Percentiles rank a stretch among this genome's conserved stretches.
These are phyloP conservation scores for Tricholoma flavovirens DNA, from an alignment of 768 basidiomycete genomes.

Conservation along the genomic window DNA sequence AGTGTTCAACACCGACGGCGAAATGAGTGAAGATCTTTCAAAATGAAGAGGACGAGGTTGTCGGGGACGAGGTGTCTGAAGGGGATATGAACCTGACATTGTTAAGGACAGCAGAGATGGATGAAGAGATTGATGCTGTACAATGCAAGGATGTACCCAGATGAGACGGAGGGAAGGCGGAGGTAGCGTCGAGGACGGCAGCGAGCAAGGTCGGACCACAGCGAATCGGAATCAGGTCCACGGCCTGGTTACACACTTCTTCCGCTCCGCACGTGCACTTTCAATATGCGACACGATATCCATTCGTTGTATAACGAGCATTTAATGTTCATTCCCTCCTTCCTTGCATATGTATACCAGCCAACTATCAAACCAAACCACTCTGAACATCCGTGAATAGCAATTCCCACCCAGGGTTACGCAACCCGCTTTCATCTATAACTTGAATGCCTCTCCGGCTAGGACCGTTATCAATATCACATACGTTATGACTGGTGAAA, in stretches of 20 bases:
- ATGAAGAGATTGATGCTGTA: background rate
- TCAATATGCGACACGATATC: too few species aligned
- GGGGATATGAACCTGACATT: constrained; percentile 59
- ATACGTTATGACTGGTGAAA: too few species aligned
- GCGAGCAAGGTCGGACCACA: constrained; percentile 1
- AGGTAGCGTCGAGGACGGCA: constrained; percentile 1
- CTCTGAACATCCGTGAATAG: too few species aligned
- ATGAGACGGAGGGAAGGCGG: background rate
- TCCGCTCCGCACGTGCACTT: background rate
- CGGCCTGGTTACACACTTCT: background rate
- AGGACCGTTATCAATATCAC: too few species aligned
- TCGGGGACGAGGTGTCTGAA: constrained; percentile 59
- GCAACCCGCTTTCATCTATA: too few species aligned
- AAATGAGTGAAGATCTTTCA: constrained; percentile 38
- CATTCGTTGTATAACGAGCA: too few species aligned
- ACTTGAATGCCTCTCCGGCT: too few species aligned
- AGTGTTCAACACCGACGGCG: constrained; percentile 37
- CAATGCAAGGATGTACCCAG: background rate
- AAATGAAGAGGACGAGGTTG: constrained; percentile 59
- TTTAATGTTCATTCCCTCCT: too few species aligned
- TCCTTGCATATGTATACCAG: too few species aligned
- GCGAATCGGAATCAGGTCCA: background rate
- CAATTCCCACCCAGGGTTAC: too few species aligned
- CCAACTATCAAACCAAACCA: too few species aligned
- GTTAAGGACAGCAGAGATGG: background rate